These are phyloP conservation scores for Suillus spraguei DNA, from an alignment of 768 basidiomycete genomes.

Conservation along the genomic window DNA sequence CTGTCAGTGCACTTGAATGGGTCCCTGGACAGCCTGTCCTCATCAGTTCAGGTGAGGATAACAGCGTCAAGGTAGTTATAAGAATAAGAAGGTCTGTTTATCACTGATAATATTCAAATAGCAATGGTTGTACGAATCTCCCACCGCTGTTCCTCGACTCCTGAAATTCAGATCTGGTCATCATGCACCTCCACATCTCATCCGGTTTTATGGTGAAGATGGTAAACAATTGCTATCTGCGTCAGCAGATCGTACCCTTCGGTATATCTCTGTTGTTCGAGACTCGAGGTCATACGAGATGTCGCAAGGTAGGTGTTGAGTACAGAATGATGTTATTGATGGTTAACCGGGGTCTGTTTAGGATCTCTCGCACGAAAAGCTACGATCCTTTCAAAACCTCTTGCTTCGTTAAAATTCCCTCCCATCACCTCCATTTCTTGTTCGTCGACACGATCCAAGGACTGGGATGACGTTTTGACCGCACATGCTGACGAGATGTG, in stretches of 20 bases:
- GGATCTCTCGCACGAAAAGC: slow-evolving; percentile 87
- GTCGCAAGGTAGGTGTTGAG: slow-evolving; percentile 72
- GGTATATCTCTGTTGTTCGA: slow-evolving; percentile 90
- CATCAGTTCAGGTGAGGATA: slow-evolving; percentile 90
- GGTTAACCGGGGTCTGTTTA: slow-evolving; percentile 32
- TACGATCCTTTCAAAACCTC: slow-evolving; percentile 70
- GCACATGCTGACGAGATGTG: slow-evolving; percentile 81
- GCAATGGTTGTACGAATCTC: slow-evolving; percentile 99
- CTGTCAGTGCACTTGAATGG: slow-evolving; percentile 86
- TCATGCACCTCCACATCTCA: slow-evolving; percentile 85
- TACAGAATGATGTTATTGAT: background rate
- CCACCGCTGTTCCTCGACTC: slow-evolving; percentile 80
- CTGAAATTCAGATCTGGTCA: slow-evolving; percentile 95
- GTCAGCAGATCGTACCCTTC: slow-evolving; percentile 84
- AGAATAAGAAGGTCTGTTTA: background rate
- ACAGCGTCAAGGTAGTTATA: slow-evolving; percentile 82
- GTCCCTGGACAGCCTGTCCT: slow-evolving; percentile 90
- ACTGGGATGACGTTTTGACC: slow-evolving; percentile 98
- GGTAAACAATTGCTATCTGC: slow-evolving; percentile 93
- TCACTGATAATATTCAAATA: slow-evolving; percentile 33
- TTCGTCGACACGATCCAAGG: slow-evolving; percentile 81
- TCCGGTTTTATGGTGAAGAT: slow-evolving; percentile 96
- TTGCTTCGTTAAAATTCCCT: slow-evolving; percentile 83
- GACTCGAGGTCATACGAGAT: slow-evolving; percentile 95
- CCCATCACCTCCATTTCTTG: slow-evolving; percentile 77